phyloP scores from a whole-genome alignment of 441 rosid genomes.

The Pelargonium australe region DNA sequence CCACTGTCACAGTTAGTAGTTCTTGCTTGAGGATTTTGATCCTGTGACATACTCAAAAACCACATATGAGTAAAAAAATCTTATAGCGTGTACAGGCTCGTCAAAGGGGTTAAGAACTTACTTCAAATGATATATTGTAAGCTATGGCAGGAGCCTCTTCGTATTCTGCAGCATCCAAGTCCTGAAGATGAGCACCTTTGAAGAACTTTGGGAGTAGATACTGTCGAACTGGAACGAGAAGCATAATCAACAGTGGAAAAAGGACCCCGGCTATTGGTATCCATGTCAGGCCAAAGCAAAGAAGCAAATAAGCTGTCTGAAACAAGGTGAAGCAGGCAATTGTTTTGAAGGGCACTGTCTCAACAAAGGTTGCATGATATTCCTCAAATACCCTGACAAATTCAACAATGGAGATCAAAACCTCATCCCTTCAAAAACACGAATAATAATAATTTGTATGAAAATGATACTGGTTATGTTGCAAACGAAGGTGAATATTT shows the following conservation, averaged over 20 bases:
- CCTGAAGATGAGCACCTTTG: slow-evolving; percentile 67
- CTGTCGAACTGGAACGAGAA: slow-evolving; percentile 66
- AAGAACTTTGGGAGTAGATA: slow-evolving; percentile 59
- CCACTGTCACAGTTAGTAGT: slow-evolving; percentile 26
- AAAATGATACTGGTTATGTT: background rate
- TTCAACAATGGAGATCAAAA: slow-evolving; percentile 13
- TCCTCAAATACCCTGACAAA: slow-evolving; percentile 51
- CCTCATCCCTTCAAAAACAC: background rate
- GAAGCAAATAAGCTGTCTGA: slow-evolving; percentile 53
- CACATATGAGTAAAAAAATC: background rate
- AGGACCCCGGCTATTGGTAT: slow-evolving; percentile 73
- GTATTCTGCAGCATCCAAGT: slow-evolving; percentile 71
- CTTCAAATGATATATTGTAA: slow-evolving; percentile 49
- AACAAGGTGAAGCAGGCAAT: slow-evolving; percentile 55
- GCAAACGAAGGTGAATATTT: no score
- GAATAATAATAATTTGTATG: slow-evolving; percentile 8
- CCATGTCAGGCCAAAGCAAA: slow-evolving; percentile 75
- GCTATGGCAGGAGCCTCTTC: slow-evolving; percentile 66
- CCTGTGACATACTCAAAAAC: background rate
- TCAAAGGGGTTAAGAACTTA: slow-evolving; percentile 26
- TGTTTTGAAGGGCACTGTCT: slow-evolving; percentile 63
- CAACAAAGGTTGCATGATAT: slow-evolving; percentile 51
- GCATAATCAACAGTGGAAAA: slow-evolving; percentile 69
- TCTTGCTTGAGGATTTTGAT: background rate
- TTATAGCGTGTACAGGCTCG: background rate